Evolutionary conservation across 2,329 filamentous ascomycete species (phyloP).

Genomic region (Monosporascus sp.): DNA sequence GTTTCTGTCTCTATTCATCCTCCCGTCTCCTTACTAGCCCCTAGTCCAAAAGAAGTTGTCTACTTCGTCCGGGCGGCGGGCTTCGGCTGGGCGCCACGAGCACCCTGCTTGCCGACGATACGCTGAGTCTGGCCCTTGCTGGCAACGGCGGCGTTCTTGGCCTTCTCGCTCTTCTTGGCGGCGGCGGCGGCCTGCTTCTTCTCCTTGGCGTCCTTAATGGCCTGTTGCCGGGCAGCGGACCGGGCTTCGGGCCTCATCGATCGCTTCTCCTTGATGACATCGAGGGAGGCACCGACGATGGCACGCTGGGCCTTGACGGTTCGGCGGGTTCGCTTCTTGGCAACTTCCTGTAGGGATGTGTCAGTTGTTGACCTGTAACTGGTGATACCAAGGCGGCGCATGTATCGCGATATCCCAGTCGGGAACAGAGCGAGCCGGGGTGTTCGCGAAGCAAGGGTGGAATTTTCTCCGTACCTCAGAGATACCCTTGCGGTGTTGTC

Average conservation of each 20-base stretch:
- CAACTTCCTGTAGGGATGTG: constrained; percentile 72
- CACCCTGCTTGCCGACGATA: constrained; percentile 94
- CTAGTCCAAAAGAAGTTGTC: background rate
- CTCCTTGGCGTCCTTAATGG: constrained; percentile 98
- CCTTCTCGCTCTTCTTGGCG: constrained; percentile 99
- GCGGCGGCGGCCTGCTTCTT: constrained; percentile 86
- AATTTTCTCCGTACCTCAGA: constrained; percentile 75
- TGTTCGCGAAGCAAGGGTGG: constrained; percentile 1
- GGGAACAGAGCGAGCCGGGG: no score
- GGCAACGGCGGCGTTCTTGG: constrained; percentile 73
- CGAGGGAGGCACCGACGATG: constrained; percentile 97
- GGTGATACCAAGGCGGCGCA: no score
- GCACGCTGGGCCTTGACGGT: constrained; percentile 98
- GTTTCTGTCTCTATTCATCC: constrained; percentile 2
- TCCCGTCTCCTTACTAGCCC: background rate
- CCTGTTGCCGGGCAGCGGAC: constrained; percentile 77
- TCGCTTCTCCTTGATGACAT: constrained; percentile 99
- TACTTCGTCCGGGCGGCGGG: constrained; percentile 63
- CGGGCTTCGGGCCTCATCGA: constrained; percentile 92
- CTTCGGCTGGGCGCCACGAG: constrained; percentile 85
- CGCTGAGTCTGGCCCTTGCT: constrained; percentile 72
- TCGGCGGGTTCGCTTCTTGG: constrained; percentile 98
- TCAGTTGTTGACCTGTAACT: constrained; percentile 26
- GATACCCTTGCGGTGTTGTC: constrained; percentile 99
- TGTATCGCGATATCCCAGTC: no score